Conservation (phyloP, 805 yeast species). For the Saccharomyces paradoxus region DNA sequence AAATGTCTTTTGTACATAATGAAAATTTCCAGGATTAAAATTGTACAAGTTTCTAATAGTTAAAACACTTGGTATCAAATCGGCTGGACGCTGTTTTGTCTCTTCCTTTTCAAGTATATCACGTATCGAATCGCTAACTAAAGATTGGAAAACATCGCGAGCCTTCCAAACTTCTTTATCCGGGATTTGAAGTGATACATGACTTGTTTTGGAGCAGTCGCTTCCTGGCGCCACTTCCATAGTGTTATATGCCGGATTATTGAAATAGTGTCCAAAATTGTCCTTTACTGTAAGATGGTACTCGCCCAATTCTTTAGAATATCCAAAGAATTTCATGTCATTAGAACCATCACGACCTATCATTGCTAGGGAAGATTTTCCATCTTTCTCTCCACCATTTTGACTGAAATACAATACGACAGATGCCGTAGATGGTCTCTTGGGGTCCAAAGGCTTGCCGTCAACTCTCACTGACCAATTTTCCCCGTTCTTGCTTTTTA, state of each 20-base stretch:
- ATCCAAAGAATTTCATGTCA: slow-evolving; percentile 36
- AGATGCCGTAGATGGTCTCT: slow-evolving; percentile 45
- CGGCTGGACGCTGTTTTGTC: slow-evolving; percentile 20
- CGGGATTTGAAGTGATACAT: slow-evolving; percentile 63
- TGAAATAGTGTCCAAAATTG: slow-evolving; percentile 34
- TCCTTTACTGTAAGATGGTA: slow-evolving; percentile 57
- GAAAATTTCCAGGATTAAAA: slow-evolving; percentile 64
- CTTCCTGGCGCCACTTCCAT: slow-evolving; percentile 31
- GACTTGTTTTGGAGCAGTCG: slow-evolving; percentile 57
- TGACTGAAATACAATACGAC: slow-evolving; percentile 73
- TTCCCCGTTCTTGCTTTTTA: slow-evolving; percentile 58
- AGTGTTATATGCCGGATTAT: slow-evolving; percentile 22
- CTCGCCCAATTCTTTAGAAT: slow-evolving; percentile 54
- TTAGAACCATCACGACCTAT: slow-evolving; percentile 18
- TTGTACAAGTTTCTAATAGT: slow-evolving; percentile 49
- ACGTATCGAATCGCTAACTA: slow-evolving; percentile 63
- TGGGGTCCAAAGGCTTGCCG: slow-evolving; percentile 52
- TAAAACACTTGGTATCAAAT: slow-evolving; percentile 37
- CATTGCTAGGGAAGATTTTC: slow-evolving; percentile 19
- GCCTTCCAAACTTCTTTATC: slow-evolving; percentile 70
- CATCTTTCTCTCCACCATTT: slow-evolving; percentile 45
- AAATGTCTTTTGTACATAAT: slow-evolving; percentile 68
- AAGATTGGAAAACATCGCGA: slow-evolving; percentile 59
- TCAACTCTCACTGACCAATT: slow-evolving; percentile 75
- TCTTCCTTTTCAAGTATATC: slow-evolving; percentile 26